phyloP scores from a whole-genome alignment of 805 yeast species.

The Danielia reshetovae region DNA sequence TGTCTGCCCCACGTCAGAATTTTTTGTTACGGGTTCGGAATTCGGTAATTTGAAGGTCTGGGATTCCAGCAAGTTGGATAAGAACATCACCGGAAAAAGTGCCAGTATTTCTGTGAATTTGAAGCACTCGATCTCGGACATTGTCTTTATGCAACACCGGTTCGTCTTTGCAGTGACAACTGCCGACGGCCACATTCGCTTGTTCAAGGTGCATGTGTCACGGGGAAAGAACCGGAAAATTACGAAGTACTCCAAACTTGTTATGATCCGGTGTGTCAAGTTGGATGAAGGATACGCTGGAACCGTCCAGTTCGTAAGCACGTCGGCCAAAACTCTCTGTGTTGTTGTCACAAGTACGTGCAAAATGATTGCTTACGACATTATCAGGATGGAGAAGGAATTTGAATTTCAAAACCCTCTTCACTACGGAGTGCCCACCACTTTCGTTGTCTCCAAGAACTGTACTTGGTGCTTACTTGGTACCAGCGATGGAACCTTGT shows the following conservation, averaged over 20 bases:
- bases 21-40: conserved; percentile 75
- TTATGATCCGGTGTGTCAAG: conserved; percentile 13
- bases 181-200: conserved; percentile 40
- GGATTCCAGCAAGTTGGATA: conserved; percentile 66
- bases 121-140: conserved; percentile 45
- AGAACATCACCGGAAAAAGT: conserved; percentile 48
- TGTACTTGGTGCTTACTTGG: conserved; percentile 70
- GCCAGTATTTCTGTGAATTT: conserved; percentile 47
- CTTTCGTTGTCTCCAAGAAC: conserved; percentile 53
- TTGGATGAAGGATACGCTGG: conserved; percentile 39
- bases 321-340: conserved; percentile 40
- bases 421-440: conserved; percentile 61
- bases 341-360: conserved; percentile 52
- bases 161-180: conserved; percentile 58
- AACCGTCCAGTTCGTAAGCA: conserved; percentile 38
- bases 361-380: conserved; percentile 50
- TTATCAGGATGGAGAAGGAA: conserved; percentile 48
- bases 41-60: conserved; percentile 71
- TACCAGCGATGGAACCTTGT: conserved; percentile 67
- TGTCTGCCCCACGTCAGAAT: conserved; percentile 57
- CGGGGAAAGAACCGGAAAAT: conserved; percentile 32
- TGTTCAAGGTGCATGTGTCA: conserved; percentile 33
- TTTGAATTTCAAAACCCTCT: conserved; percentile 49
- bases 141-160: conserved; percentile 50
- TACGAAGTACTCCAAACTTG: conserved; percentile 20